A percentile compares a stretch with the other conserved stretches of the same genome.
These are phyloP conservation scores for Colletotrichum karsti DNA, from an alignment of 2,329 filamentous ascomycete species.

Conservation along the genomic window DNA sequence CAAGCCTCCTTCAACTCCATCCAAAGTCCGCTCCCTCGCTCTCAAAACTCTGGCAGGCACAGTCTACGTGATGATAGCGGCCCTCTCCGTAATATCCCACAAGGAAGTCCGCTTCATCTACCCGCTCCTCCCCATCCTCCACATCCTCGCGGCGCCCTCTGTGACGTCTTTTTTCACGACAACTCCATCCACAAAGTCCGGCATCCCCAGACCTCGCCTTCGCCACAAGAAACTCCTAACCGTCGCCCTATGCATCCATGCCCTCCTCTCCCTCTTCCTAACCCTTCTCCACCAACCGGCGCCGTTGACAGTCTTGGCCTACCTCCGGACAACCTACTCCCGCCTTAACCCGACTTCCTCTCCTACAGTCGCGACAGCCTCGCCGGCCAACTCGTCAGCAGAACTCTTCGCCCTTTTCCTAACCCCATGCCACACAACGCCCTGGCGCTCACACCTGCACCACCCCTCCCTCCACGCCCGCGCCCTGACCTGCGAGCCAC, in stretches of 20 bases:
- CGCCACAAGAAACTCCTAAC: conserved; percentile 66
- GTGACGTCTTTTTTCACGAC: conserved; percentile 71
- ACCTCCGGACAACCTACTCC: conserved; percentile 80
- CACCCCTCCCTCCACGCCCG: conserved; percentile 80
- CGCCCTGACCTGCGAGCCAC: conserved; percentile 91
- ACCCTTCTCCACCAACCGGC: conserved; percentile 83
- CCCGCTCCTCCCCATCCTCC: conserved; percentile 86
- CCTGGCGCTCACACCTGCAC: conserved; percentile 90
- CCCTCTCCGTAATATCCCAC: conserved; percentile 84
- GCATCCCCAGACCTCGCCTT: conserved; percentile 41
- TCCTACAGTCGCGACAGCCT: conserved; percentile 40
- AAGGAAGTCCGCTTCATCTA: conserved; percentile 99
- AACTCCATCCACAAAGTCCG: conserved; percentile 34
- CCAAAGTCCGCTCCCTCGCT: conserved; percentile 42
- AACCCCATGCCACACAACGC: conserved; percentile 95
- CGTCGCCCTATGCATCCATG: conserved; percentile 70
- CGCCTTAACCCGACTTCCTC: conserved; percentile 53
- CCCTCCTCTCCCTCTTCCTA: conserved; percentile 77
- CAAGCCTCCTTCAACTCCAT: conserved; percentile 46
- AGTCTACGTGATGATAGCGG: conserved; percentile 65
- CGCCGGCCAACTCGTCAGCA: conserved; percentile 36
- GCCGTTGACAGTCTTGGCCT: conserved; percentile 76
- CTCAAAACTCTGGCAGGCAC: conserved; percentile 61
- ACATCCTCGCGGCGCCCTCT: conserved; percentile 78
- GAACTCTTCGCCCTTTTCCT: conserved; percentile 80